A percentile compares a stretch with the other conserved stretches of the same genome.
Conservation (phyloP, 192 early-diverging fungal genomes). For the Coemansia sp. region DNA sequence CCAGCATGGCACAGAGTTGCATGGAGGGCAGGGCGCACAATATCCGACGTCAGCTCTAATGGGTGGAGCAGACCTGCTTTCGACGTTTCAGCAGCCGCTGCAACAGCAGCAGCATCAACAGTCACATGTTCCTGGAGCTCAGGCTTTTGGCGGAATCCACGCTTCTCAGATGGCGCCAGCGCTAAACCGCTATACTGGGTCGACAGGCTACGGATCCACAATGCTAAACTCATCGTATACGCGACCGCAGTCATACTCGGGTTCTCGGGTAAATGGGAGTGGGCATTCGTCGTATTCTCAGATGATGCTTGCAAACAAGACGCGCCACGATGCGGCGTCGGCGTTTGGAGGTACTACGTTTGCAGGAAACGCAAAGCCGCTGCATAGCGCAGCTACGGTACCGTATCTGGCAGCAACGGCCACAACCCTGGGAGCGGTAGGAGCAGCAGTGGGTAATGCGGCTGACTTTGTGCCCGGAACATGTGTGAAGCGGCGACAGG, state of each 20-base stretch:
- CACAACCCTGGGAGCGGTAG: not conserved
- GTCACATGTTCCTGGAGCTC: not conserved
- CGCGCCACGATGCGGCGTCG: constrained; percentile 7
- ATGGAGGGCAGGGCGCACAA: not conserved
- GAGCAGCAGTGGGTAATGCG: not conserved
- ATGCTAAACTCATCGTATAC: constrained; percentile 2
- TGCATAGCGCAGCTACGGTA: not conserved
- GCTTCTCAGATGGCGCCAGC: not conserved
- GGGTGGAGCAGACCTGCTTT: constrained; percentile 1
- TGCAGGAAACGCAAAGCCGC: constrained; percentile 2
- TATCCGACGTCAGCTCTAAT: constrained; percentile 4
- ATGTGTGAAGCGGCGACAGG: constrained; percentile 28
- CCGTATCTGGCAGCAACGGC: not conserved
- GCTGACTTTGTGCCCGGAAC: constrained; percentile 45
- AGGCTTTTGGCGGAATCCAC: not conserved
- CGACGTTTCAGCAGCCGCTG: constrained; percentile 9
- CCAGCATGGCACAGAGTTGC: not conserved
- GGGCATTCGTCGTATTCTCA: constrained; percentile 9
- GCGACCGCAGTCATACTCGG: constrained; percentile 10
- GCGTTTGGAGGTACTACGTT: constrained; percentile 2
- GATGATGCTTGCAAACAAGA: constrained; percentile 18
- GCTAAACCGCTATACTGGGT: not conserved
- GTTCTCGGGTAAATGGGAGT: constrained; percentile 11
- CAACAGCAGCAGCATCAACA: constrained; percentile 30
- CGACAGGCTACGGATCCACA: constrained; percentile 8